Percentiles rank a stretch among this genome's conserved stretches.
Conservation (phyloP, 331 rosid genomes). For the Cydonia oblonga region DNA sequence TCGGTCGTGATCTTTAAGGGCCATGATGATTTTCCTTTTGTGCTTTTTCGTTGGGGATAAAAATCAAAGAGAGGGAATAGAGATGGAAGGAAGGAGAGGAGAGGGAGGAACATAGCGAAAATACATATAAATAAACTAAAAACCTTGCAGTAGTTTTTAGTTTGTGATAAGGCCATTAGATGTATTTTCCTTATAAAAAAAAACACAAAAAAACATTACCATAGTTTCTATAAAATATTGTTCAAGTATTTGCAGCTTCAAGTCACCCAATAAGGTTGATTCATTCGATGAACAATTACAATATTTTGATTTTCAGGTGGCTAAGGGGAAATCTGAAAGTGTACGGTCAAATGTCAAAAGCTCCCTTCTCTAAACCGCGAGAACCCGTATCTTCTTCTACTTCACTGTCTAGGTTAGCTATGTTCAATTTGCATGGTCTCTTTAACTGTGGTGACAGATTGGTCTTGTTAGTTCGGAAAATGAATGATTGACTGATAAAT, state of each 20-base stretch:
- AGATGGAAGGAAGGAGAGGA: neutral
- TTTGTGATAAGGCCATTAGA: neutral
- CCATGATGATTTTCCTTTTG: neutral
- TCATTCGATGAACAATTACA: neutral
- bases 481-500: neutral
- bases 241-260: neutral
- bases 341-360: conserved; percentile 59
- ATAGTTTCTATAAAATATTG: neutral
- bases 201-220: neutral
- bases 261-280: neutral
- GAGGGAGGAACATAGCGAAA: neutral
- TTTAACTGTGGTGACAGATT: neutral
- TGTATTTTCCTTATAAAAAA: neutral
- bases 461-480: neutral
- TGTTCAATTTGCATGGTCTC: neutral
- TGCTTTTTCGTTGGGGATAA: neutral
- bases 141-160: neutral
- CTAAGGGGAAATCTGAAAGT: conserved; percentile 25
- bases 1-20: neutral
- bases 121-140: neutral
- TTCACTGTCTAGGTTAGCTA: conserved; percentile 38
- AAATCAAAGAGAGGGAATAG: neutral
- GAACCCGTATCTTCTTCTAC: conserved; percentile 30
- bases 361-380: conserved; percentile 40
- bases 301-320: conserved; percentile 30